These are phyloP conservation scores for Trichoderma brevicompactum DNA, from an alignment of 2,329 filamentous ascomycete genomes.

Conservation along the genomic window DNA sequence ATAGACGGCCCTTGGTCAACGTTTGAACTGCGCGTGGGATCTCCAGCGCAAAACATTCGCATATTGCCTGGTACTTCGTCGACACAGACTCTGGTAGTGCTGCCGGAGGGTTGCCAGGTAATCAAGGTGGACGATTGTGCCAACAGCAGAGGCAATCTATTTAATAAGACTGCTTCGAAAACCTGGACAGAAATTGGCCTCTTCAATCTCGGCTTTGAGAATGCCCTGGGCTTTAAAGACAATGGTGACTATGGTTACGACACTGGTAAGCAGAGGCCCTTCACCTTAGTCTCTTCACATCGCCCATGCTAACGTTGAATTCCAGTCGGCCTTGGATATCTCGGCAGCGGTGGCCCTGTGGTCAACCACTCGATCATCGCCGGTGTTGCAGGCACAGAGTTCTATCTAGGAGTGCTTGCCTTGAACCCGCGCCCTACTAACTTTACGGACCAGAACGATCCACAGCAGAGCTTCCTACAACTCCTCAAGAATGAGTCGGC, in stretches of 20 bases:
- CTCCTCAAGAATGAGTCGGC: conserved; percentile 28
- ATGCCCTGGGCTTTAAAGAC: conserved; percentile 22
- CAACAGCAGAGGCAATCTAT: conserved; percentile 24
- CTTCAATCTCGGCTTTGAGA: conserved; percentile 26
- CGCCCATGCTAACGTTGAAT: background rate
- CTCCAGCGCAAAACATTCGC: conserved; percentile 28
- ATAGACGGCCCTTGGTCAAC: conserved; percentile 29
- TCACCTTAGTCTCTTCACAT: background rate
- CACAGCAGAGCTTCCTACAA: conserved; percentile 29
- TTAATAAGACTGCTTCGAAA: conserved; percentile 25
- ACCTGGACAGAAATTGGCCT: conserved; percentile 28
- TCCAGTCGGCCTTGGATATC: conserved; percentile 28
- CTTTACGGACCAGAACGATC: conserved; percentile 29
- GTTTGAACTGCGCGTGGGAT: conserved; percentile 30
- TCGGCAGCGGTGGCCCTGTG: conserved; percentile 29
- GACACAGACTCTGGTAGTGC: conserved; percentile 26
- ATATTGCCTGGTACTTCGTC: conserved; percentile 29
- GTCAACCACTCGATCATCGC: conserved; percentile 29
- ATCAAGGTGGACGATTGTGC: conserved; percentile 24
- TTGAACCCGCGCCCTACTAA: conserved; percentile 29
- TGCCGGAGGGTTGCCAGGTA: conserved; percentile 23
- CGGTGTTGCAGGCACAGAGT: conserved; percentile 27
- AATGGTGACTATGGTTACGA: conserved; percentile 29
- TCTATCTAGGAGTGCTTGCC: conserved; percentile 28
- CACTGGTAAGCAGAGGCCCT: conserved; percentile 16